Percentiles rank a stretch among this genome's conserved stretches.
Conservation (phyloP, 768 basidiomycete genomes). For the Lactarius indigo region DNA sequence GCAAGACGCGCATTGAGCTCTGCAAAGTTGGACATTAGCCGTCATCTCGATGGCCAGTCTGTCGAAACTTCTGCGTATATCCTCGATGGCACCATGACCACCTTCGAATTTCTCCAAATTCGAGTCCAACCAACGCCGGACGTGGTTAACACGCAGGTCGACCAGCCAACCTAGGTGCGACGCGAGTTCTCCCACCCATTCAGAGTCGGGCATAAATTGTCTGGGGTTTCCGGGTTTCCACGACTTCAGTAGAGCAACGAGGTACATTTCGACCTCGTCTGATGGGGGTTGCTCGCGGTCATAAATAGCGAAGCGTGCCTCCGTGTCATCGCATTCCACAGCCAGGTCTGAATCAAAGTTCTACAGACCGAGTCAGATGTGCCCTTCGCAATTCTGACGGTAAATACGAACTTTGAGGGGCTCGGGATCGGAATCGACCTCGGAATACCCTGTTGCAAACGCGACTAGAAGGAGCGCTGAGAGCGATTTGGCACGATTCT, state of each 20-base stretch:
- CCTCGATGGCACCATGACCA: conserved; percentile 43
- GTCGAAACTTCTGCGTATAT: conserved; percentile 45
- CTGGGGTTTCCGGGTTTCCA: conserved; percentile 36
- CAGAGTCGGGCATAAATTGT: conserved; percentile 36
- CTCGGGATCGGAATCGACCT: conserved; percentile 43
- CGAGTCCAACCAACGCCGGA: conserved; percentile 48
- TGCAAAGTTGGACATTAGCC: conserved; percentile 47
- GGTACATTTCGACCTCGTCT: conserved; percentile 28
- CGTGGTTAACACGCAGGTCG: conserved; percentile 43
- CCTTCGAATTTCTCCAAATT: conserved; percentile 47
- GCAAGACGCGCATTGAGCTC: conserved; percentile 44
- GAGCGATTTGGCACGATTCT: conserved; percentile 41
- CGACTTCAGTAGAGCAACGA: conserved; percentile 26
- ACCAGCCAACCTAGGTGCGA: conserved; percentile 39
- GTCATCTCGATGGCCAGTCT: conserved; percentile 43
- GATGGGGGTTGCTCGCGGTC: conserved; percentile 18
- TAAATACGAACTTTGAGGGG: conserved; percentile 43
- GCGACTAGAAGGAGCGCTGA: conserved; percentile 43
- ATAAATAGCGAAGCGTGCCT: conserved; percentile 35
- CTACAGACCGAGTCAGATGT: conserved; percentile 29
- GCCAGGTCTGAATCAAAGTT: conserved; percentile 49
- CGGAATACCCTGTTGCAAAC: conserved; percentile 44
- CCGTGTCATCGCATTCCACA: conserved; percentile 40
- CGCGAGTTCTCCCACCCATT: conserved; percentile 41
- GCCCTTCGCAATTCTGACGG: too few relatives aligned